These are phyloP conservation scores for Plasmopara muralis DNA, from an alignment of 352 stramenopile genomes.

Conservation along the genomic window DNA sequence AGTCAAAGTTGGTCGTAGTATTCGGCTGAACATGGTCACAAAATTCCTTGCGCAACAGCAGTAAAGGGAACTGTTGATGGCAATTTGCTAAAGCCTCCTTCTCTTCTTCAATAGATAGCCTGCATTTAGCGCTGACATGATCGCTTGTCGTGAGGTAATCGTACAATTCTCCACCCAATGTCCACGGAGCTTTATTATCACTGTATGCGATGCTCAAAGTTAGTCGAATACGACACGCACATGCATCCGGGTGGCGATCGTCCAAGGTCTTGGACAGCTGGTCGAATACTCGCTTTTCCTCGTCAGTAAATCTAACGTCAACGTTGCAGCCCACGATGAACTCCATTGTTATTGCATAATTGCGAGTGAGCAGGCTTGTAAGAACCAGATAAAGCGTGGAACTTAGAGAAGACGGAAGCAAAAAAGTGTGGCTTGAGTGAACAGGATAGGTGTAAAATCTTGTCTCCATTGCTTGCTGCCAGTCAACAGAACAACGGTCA, in stretches of 20 bases:
- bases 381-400: slow-evolving; percentile 98
- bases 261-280: slow-evolving; percentile 93
- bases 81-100: slow-evolving; percentile 81
- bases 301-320: slow-evolving; percentile 92
- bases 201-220: slow-evolving; percentile 86
- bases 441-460: slow-evolving; percentile 98
- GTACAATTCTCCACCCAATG: slow-evolving; percentile 64
- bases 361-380: slow-evolving; percentile 92
- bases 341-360: slow-evolving; percentile 94
- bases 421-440: slow-evolving; percentile 92
- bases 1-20: slow-evolving; percentile 31
- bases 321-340: slow-evolving; percentile 95
- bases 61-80: slow-evolving; percentile 58
- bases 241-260: slow-evolving; percentile 93
- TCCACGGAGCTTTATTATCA: slow-evolving; percentile 88
- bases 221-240: slow-evolving; percentile 90
- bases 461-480: slow-evolving; percentile 87
- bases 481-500: slow-evolving; percentile 67
- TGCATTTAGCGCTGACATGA: slow-evolving; percentile 90
- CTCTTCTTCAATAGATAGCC: slow-evolving; percentile 93
- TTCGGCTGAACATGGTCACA: slow-evolving; percentile 44
- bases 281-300: slow-evolving; percentile 97
- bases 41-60: slow-evolving; percentile 60
- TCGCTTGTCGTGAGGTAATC: slow-evolving; percentile 87
- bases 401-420: slow-evolving; percentile 93